phyloP scores from a whole-genome alignment of 331 rosid genomes.

The Quercus lobata region DNA sequence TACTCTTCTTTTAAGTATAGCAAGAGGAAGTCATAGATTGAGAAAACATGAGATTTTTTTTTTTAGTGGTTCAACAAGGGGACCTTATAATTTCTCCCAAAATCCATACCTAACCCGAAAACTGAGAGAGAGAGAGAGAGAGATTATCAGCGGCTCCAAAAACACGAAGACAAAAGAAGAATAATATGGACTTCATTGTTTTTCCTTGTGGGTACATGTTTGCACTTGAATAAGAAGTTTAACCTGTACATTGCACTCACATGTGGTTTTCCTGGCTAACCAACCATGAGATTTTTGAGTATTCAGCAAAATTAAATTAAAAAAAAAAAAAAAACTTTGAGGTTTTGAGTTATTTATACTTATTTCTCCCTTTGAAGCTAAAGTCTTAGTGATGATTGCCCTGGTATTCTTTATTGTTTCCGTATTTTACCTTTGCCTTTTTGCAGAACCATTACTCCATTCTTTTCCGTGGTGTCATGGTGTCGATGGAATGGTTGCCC shows the following conservation, averaged over 20 bases:
- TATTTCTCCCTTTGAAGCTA: not conserved
- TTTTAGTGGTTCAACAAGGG: too few species aligned
- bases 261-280: not conserved
- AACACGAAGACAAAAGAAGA: not conserved
- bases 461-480: slow-evolving; percentile 90
- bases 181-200: not conserved
- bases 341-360: not conserved
- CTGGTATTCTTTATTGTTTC: not conserved
- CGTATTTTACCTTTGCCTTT: not conserved
- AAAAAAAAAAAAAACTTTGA: not conserved
- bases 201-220: not conserved
- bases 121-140: too few species aligned
- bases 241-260: not conserved
- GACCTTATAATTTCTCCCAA: too few species aligned
- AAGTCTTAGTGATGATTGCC: not conserved
- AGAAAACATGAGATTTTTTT: too few species aligned
- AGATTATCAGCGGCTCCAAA: too few species aligned
- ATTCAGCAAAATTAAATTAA: too few species aligned
- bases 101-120: too few species aligned
- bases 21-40: too few species aligned
- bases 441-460: slow-evolving; percentile 68
- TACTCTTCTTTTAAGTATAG: too few species aligned
- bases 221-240: not conserved
- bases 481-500: slow-evolving; percentile 75
- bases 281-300: too few species aligned